Conservation (phyloP, 352 stramenopile species). For the Globisporangium apiculatum region DNA sequence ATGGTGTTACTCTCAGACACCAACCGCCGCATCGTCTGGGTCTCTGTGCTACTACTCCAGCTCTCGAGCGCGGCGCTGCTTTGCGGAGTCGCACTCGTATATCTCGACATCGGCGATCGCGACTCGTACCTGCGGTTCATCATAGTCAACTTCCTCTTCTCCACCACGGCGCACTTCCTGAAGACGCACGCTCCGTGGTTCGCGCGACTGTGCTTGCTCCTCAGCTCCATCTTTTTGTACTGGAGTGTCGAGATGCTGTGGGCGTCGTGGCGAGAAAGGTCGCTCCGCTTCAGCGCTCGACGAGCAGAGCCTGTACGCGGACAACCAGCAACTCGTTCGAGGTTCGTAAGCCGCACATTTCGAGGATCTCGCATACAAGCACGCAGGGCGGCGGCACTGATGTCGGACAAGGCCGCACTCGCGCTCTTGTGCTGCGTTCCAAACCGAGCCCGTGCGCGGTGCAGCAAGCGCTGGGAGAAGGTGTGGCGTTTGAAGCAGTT, state of each 20-base stretch:
- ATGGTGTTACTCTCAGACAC: background rate
- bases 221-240: background rate
- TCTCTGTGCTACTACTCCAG: background rate
- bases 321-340: background rate
- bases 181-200: background rate
- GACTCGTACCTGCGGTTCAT: background rate
- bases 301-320: background rate
- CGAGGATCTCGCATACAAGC: no score
- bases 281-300: background rate
- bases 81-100: background rate
- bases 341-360: no score
- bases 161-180: background rate
- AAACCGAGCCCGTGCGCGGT: background rate
- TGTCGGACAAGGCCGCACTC: no score
- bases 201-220: background rate
- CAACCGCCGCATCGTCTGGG: background rate
- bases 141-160: background rate
- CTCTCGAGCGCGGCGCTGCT: background rate
- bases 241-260: background rate
- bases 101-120: background rate
- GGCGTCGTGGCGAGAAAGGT: background rate
- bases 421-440: background rate
- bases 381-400: no score
- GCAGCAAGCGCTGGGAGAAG: background rate
- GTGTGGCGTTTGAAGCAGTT: background rate